These are phyloP conservation scores for Linanthus parryae DNA, from an alignment of 148 eudicot species.

Conservation along the genomic window DNA sequence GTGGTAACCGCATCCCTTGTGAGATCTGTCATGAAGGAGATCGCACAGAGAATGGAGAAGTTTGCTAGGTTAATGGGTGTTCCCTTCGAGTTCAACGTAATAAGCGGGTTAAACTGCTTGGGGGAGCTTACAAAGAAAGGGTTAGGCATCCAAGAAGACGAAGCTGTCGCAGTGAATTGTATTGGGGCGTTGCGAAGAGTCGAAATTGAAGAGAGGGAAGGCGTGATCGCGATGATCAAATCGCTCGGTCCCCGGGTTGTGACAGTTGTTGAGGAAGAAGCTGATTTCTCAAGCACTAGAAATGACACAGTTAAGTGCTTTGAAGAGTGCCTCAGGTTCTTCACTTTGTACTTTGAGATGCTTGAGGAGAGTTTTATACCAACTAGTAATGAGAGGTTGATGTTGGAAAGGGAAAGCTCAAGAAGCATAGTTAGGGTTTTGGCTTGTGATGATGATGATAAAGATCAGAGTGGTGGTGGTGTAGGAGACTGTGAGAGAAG, in stretches of 20 bases:
- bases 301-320: slow-evolving; percentile 43
- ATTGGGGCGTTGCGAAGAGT: slow-evolving; percentile 29
- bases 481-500: slow-evolving; percentile 33
- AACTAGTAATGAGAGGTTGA: slow-evolving; percentile 42
- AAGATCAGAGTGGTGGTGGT: slow-evolving; percentile 11
- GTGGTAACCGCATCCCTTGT: slow-evolving; percentile 20
- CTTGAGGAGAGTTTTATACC: slow-evolving; percentile 40
- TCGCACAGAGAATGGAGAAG: slow-evolving; percentile 40
- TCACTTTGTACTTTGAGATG: slow-evolving; percentile 44
- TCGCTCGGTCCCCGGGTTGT: slow-evolving; percentile 37
- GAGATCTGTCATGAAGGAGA: slow-evolving; percentile 32
- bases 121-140: slow-evolving; percentile 31
- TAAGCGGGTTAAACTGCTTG: slow-evolving; percentile 18
- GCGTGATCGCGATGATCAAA: slow-evolving; percentile 19
- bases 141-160: slow-evolving; percentile 30
- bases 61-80: slow-evolving; percentile 58
- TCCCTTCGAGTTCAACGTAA: slow-evolving; percentile 36
- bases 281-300: slow-evolving; percentile 31
- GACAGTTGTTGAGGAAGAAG: slow-evolving; percentile 45
- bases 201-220: slow-evolving; percentile 21
- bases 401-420: slow-evolving; percentile 42
- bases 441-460: slow-evolving; percentile 42
- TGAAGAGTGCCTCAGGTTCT: slow-evolving; percentile 45
- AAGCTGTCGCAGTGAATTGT: slow-evolving; percentile 41
- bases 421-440: slow-evolving; percentile 39